These are phyloP conservation scores for Trametopsis cervina DNA, from an alignment of 768 basidiomycete genomes.

Conservation along the genomic window DNA sequence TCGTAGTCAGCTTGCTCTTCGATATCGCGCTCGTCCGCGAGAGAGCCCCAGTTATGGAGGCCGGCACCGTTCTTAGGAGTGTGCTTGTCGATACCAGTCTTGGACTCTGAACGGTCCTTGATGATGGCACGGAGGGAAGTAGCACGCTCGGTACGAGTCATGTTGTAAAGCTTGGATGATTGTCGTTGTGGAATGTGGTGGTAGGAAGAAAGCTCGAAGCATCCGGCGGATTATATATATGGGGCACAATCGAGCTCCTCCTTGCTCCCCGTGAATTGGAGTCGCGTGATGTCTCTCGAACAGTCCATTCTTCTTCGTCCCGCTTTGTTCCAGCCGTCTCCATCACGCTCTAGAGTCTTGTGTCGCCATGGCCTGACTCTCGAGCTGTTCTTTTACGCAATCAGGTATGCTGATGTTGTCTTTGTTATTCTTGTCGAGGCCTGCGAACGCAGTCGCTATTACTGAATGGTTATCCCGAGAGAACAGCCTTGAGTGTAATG, in stretches of 20 bases:
- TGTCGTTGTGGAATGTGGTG: neutral
- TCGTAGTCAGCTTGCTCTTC: constrained; percentile 56
- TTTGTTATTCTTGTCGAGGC: too few relatives aligned
- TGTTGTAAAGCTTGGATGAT: constrained; percentile 24
- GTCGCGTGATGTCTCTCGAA: neutral
- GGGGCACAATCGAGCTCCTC: neutral
- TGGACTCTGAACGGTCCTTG: constrained; percentile 75
- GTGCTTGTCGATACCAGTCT: constrained; percentile 65
- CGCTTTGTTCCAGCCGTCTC: neutral
- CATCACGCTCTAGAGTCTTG: neutral
- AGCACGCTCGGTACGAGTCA: constrained; percentile 80
- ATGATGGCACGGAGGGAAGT: constrained; percentile 62
- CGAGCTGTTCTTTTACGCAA: too few relatives aligned
- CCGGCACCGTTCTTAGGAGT: constrained; percentile 78
- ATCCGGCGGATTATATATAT: neutral
- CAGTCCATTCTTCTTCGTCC: too few relatives aligned
- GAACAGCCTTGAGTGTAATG: too few relatives aligned
- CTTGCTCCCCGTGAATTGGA: neutral
- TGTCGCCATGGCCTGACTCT: too few relatives aligned
- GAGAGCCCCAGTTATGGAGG: constrained; percentile 79
- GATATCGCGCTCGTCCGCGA: constrained; percentile 54
- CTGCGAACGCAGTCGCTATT: too few relatives aligned
- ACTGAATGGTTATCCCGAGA: too few relatives aligned
- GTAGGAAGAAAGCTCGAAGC: neutral
- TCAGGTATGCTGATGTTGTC: too few relatives aligned